Evolutionary conservation across 805 yeast species (phyloP), one percentile per base, ranked within the genome.

Genomic region (Saturnispora diversa): DNA sequence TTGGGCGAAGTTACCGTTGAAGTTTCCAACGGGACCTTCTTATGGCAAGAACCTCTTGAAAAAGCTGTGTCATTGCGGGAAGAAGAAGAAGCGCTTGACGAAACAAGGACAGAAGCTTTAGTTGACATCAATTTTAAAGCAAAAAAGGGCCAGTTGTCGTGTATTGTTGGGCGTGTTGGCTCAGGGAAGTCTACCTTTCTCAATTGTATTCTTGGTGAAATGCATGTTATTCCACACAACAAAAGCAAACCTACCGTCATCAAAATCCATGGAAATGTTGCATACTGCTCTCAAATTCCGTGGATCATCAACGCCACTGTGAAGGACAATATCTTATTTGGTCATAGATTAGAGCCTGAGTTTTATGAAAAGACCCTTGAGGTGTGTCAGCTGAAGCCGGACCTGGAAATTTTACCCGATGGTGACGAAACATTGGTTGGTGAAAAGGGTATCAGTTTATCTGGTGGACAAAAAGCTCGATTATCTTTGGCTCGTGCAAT

Each of bases 401-500:
- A 90, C 64, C 66, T 90, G 47, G 75, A 73, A 22, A 75, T 80
- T 23, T 69, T 90, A 46, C 88, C 95, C 1, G 84, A 85, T 55
- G 95, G 95, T 39, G 97, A 92, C 58, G 72, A 70, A 41, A 92
- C 98, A 4, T 74, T 83, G 50, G 97, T 90, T 45, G 98, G 98
- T 46, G 98, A 90, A 64, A 86, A 90, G 58, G 98, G 98, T 47
- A 88, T 90, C 38, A 85, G 97, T 10, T 69, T 90, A 35, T 84
- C 95, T 29, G 98, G 98, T 37, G 98, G 98, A 35, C 97, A 92
- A 62, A 92, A 92, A 68, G 97, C 98, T 0, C 77, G 98, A 58
- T 70, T 92, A 25, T 79, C 95, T 2, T 71, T 90, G 39, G 98
- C 98, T 0, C 75, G 98, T 57, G 97, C 98, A 9, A 95, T 92